A percentile compares a stretch with the other conserved stretches of the same genome.
Evolutionary conservation across 208 protist species (phyloP).

Genomic region (Acanthamoeba triangularis): DNA sequence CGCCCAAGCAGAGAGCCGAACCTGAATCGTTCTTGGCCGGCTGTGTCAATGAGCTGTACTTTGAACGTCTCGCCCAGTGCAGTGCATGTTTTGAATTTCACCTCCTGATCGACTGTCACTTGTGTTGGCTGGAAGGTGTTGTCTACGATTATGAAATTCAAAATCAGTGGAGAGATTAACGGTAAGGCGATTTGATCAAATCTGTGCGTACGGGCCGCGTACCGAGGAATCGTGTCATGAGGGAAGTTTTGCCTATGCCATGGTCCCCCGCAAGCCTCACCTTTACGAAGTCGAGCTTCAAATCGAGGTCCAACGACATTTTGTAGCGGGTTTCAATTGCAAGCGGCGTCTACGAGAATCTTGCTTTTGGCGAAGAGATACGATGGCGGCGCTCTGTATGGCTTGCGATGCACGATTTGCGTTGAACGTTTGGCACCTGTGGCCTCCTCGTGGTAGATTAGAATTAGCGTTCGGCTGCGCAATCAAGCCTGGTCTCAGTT

Average conservation of each 20-base stretch:
- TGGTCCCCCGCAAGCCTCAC: constrained; percentile 27
- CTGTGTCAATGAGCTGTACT: constrained; percentile 49
- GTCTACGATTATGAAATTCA: neutral
- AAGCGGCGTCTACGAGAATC: neutral
- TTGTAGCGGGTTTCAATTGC: neutral
- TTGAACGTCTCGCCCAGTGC: constrained; percentile 24
- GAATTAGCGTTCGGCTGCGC: too few relatives aligned
- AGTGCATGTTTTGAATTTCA: constrained; percentile 26
- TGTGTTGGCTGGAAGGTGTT: neutral
- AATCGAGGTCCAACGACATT: constrained; percentile 10
- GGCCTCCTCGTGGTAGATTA: too few relatives aligned
- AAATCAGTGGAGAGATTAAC: neutral
- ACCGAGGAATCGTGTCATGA: constrained; percentile 40
- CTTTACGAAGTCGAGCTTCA: constrained; percentile 34
- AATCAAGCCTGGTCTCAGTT: too few relatives aligned
- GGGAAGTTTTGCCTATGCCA: neutral
- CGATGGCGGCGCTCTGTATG: too few relatives aligned
- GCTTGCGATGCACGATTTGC: too few relatives aligned
- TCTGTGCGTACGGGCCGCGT: neutral
- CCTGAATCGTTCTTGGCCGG: constrained; percentile 45
- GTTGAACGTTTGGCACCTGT: too few relatives aligned
- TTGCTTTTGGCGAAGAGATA: neutral
- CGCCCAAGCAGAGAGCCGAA: neutral
- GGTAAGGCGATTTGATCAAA: neutral
- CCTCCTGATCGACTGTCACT: constrained; percentile 26